Conservation (phyloP, 78 protist genomes). For the Pelomyxa schiedti region DNA sequence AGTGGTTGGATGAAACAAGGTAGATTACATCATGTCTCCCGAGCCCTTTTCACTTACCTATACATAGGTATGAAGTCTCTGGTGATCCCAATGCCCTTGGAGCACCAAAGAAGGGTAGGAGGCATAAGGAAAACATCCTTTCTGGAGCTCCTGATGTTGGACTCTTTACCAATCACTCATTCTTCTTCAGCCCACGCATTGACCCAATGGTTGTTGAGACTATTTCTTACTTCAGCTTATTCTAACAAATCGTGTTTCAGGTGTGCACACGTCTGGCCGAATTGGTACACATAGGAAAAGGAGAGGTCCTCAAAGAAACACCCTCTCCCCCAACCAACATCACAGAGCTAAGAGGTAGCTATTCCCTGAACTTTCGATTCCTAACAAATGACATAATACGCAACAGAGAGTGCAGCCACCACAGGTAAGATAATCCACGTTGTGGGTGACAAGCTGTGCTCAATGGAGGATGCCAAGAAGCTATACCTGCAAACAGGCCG, state of each 20-base stretch:
- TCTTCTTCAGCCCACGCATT: neutral
- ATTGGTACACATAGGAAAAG: neutral
- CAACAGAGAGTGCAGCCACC: too few species aligned
- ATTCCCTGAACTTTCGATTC: too few species aligned
- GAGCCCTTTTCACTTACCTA: too few species aligned
- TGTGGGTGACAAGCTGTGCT: neutral
- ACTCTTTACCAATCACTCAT: neutral
- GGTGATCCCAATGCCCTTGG: neutral
- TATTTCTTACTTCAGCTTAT: neutral
- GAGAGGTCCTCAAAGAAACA: neutral
- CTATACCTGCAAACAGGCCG: neutral
- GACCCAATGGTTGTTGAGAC: neutral
- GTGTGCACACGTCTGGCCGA: too few species aligned
- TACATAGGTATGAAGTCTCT: neutral
- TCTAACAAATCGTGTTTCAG: too few species aligned
- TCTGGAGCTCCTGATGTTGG: too few species aligned
- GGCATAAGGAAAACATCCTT: neutral
- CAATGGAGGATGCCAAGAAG: neutral
- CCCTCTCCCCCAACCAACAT: neutral
- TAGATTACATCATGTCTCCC: too few species aligned
- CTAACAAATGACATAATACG: too few species aligned
- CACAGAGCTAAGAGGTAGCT: neutral
- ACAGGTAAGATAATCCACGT: neutral
- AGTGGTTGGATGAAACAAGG: neutral
- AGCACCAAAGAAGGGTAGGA: neutral